phyloP scores from a whole-genome alignment of 305 asterid species.

The Fraxinus platypoda region DNA sequence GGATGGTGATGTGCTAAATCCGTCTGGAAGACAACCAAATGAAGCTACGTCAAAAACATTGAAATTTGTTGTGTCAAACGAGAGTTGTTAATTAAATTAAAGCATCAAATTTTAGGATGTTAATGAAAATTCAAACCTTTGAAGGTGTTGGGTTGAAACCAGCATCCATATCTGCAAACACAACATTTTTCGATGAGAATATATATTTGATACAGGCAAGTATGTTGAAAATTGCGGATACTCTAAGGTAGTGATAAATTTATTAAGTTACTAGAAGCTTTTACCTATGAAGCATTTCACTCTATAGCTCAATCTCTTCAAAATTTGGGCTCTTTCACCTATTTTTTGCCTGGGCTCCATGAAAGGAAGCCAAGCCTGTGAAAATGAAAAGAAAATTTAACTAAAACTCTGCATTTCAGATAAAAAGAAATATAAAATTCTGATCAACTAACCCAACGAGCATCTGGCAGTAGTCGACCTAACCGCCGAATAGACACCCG shows the following conservation, averaged over 20 bases:
- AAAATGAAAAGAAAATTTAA: conserved; percentile 20
- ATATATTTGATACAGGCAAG: neutral
- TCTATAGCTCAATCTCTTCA: conserved; percentile 57
- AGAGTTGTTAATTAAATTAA: neutral
- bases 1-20: conserved; percentile 69
- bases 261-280: conserved; percentile 10
- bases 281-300: conserved; percentile 83
- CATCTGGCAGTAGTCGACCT: conserved; percentile 88
- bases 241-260: neutral
- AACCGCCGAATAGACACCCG: conserved; percentile 69
- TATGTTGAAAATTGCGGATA: neutral
- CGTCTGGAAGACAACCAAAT: conserved; percentile 42
- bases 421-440: conserved; percentile 19
- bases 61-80: neutral
- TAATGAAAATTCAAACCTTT: conserved; percentile 45
- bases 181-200: conserved; percentile 20
- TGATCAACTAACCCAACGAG: conserved; percentile 66
- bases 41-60: neutral
- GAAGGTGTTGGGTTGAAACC: conserved; percentile 79
- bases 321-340: conserved; percentile 42
- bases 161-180: conserved; percentile 68
- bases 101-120: neutral
- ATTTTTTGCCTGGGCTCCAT: conserved; percentile 62
- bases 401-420: neutral
- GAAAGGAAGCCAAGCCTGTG: conserved; percentile 75